Percentiles rank a stretch among this genome's conserved stretches.
phyloP scores from a whole-genome alignment of 2,329 filamentous ascomycete species.

The Rachicladosporium sp. region DNA sequence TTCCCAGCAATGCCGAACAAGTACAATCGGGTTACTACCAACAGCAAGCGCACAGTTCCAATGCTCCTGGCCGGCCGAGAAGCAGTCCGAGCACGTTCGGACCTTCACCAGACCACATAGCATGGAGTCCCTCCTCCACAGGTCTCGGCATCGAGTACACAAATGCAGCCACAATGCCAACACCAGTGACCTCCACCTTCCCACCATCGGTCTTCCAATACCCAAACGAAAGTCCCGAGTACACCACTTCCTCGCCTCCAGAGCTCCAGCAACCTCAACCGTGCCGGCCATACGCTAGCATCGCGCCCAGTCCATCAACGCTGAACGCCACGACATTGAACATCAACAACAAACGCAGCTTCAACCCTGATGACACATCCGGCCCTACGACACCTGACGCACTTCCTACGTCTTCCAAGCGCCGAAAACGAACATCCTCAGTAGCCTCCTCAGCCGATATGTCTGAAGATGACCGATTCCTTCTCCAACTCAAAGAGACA shows the following conservation, averaged over 20 bases:
- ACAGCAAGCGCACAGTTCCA: background rate
- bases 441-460: slow-evolving; percentile 28
- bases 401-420: slow-evolving; percentile 17
- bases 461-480: slow-evolving; percentile 38
- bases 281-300: slow-evolving; percentile 29
- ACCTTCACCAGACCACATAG: slow-evolving; percentile 24
- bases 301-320: slow-evolving; percentile 31
- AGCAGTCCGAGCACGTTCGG: slow-evolving; percentile 34
- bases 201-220: slow-evolving; percentile 22
- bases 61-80: slow-evolving; percentile 25
- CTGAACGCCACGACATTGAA: slow-evolving; percentile 12
- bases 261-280: slow-evolving; percentile 26
- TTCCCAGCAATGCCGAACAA: slow-evolving; percentile 3
- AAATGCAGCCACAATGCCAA: slow-evolving; percentile 16
- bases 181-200: slow-evolving; percentile 22
- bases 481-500: slow-evolving; percentile 40
- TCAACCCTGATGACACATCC: slow-evolving; percentile 27
- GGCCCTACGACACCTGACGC: slow-evolving; percentile 12
- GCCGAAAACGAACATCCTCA: slow-evolving; percentile 29
- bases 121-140: slow-evolving; percentile 26
- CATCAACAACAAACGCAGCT: slow-evolving; percentile 21
- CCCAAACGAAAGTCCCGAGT: slow-evolving; percentile 11
- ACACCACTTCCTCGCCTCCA: slow-evolving; percentile 18
- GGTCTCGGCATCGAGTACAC: slow-evolving; percentile 31
- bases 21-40: no score